phyloP scores from a whole-genome alignment of 805 yeast genomes.

The Myxozyma neotropica region DNA sequence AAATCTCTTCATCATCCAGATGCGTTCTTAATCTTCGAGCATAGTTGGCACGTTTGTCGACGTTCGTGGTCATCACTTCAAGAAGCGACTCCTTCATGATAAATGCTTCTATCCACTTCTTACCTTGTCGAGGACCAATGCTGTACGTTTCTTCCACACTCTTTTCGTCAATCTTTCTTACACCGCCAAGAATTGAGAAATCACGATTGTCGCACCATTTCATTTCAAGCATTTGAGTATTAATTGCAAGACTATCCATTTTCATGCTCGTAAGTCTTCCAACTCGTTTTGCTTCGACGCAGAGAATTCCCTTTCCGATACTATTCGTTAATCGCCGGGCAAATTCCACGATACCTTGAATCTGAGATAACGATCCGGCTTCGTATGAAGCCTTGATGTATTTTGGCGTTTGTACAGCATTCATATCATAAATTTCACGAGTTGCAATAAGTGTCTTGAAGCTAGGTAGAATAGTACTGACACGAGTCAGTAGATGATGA shows the following conservation, averaged over 20 bases:
- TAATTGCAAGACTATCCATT: constrained; percentile 30
- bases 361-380: constrained; percentile 62
- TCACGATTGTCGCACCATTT: constrained; percentile 61
- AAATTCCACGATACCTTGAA: constrained; percentile 67
- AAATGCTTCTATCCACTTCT: constrained; percentile 45
- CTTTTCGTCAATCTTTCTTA: constrained; percentile 47
- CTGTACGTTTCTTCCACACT: constrained; percentile 34
- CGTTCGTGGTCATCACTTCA: constrained; percentile 38
- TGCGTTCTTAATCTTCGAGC: constrained; percentile 33
- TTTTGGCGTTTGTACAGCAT: constrained; percentile 53
- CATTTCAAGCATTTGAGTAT: constrained; percentile 14
- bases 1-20: constrained; percentile 2
- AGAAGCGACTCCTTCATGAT: constrained; percentile 49
- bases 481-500: constrained; percentile 54
- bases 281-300: constrained; percentile 40
- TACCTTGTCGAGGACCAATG: constrained; percentile 38
- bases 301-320: constrained; percentile 46
- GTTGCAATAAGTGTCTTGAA: constrained; percentile 46
- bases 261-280: constrained; percentile 42
- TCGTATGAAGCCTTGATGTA: constrained; percentile 59
- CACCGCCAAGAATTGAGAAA: constrained; percentile 54
- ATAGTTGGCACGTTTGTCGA: constrained; percentile 36
- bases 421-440: constrained; percentile 52
- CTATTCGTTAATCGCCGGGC: constrained; percentile 57
- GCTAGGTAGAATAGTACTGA: constrained; percentile 51